Evolutionary conservation across 169 alveolate species (phyloP), one percentile per base, ranked within the genome.

Genomic region (Cryptosporidium bovis): DNA sequence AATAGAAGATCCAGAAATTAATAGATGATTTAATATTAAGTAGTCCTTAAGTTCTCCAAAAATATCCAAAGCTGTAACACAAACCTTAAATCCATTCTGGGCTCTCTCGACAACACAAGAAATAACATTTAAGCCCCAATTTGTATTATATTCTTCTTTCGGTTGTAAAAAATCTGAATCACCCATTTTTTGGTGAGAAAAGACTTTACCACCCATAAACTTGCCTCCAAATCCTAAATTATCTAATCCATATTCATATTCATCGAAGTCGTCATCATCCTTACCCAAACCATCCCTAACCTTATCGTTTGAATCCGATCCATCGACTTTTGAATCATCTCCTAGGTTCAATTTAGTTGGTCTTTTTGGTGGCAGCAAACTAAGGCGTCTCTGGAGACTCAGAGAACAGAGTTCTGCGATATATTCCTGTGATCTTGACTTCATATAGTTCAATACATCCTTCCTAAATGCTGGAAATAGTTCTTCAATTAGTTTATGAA

Each of bases 101-200:
- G 87, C 87, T 16, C 20, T 77, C 36, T 77, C 87, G 1, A 77
- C 64, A 0, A 77, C 87, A 62, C 87, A 77, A 24, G 87, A 77
- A 46, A 77, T 77, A 34, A 77, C 12, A 27, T 77, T 62, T 13
- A 77, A 62, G 2, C 87, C 87, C 87, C 87, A 77, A 8, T 27
- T 60, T 20, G 87, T 60, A 48, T 77, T 60, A 34, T 56, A 77
- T 27, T 77, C 71, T 62, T 48, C 64, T 44, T 16, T 58, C 10
- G 64, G 8, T 12, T 15, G 20, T 15, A 46, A 24, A 5, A 46
- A 48, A 66, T 50, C 4, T 53, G 4, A 6, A 53, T 53, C 29
- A 5, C 64, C 1, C 31, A 18, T 55, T 55, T 18, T 20, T 13
- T 20, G 34, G 24, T 62, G 8, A 62, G 67, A 62, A 62, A 62